phyloP scores from a whole-genome alignment of 1,284 basidiomycete genomes.

The Austropuccinia psidii region DNA sequence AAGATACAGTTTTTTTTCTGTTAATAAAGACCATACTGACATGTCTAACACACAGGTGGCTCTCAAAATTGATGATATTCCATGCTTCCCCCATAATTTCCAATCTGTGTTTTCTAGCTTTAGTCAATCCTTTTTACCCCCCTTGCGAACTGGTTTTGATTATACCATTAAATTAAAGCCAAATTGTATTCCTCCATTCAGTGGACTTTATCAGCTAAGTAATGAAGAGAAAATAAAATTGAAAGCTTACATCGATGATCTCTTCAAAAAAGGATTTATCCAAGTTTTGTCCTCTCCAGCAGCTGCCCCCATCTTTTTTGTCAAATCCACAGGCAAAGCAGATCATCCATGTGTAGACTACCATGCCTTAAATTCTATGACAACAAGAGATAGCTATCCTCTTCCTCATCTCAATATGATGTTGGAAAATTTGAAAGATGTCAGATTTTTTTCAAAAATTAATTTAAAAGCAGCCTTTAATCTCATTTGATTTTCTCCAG shows the following conservation, averaged over 20 bases:
- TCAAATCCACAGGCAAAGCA: background rate
- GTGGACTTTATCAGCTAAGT: background rate
- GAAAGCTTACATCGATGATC: background rate
- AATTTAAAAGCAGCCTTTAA: conserved; percentile 39
- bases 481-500: conserved; percentile 33
- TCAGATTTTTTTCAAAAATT: conserved; percentile 38
- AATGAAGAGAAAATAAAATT: background rate
- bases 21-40: too few relatives aligned
- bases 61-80: too few relatives aligned
- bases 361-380: background rate
- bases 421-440: conserved; percentile 27
- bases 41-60: too few relatives aligned
- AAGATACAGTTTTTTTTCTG: too few relatives aligned
- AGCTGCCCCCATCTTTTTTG: background rate
- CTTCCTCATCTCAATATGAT: conserved; percentile 40
- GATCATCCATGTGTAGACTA: background rate
- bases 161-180: background rate
- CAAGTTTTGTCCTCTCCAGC: background rate
- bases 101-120: too few relatives aligned
- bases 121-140: background rate
- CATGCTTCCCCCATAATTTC: too few relatives aligned
- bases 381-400: conserved; percentile 30
- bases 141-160: background rate
- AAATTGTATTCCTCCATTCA: background rate
- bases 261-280: conserved; percentile 7